Conservation (phyloP, 306 rosid genomes). For the Bauhinia variegata region DNA sequence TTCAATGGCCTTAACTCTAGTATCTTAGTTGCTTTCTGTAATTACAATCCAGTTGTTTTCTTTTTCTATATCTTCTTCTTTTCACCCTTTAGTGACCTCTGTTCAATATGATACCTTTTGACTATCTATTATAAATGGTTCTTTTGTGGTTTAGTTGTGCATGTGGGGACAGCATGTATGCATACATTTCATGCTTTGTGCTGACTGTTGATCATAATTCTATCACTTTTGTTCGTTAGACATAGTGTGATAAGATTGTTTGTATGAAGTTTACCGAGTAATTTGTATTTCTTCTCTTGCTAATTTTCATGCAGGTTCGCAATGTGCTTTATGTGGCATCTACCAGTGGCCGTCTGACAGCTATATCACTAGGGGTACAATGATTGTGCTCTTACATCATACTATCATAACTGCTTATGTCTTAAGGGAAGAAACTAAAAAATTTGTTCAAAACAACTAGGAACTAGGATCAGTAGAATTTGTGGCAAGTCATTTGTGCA, state of each 20-base stretch:
- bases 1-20: not conserved
- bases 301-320: slow-evolving; percentile 52
- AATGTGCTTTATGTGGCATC: slow-evolving; percentile 80
- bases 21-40: not conserved
- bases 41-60: not conserved
- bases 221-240: not conserved
- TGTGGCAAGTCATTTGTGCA: not conserved
- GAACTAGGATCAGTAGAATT: not conserved
- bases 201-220: not conserved
- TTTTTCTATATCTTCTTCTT: not conserved
- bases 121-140: not conserved
- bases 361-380: slow-evolving; percentile 61
- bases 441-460: slow-evolving; percentile 1
- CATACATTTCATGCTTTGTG: too few relatives aligned
- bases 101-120: not conserved
- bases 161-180: too few relatives aligned
- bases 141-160: not conserved
- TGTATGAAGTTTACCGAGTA: slow-evolving; percentile 24
- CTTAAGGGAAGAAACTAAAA: not conserved
- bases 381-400: slow-evolving; percentile 29
- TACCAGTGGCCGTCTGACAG: slow-evolving; percentile 76
- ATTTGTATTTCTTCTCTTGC: slow-evolving; percentile 1
- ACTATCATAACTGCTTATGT: not conserved
- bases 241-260: not conserved
- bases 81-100: not conserved